Evolutionary conservation across 2,329 filamentous ascomycete genomes (phyloP), one percentile per base, ranked within the genome.

Genomic region (Penicillium rolfsii): DNA sequence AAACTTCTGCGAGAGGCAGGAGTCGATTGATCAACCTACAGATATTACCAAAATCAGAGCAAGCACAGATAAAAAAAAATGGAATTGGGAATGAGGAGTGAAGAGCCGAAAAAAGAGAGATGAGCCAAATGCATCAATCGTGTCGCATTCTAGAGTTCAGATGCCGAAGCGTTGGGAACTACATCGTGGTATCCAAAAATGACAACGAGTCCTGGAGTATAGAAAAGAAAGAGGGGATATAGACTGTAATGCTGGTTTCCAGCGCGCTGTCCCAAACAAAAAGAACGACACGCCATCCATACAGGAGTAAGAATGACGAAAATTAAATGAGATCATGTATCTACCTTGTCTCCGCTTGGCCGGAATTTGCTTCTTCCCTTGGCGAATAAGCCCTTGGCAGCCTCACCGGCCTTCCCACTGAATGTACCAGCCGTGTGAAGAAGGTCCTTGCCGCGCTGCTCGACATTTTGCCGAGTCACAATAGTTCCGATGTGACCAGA

Each of bases 341-440:
- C 92, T 90, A 93, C 91, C 91, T 96, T 96, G 78, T 95, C 78
- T 64, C 88, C 87, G 65, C 64, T 62, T n/a, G 85, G 85, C 74
- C 82, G 82, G 71, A 97, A 87, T 77, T 91, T 94, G 79, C 86
- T 94, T 80, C 91, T 94, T 68, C 93, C 91, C 80, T 96, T 96
- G 67, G 90, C 92, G 76, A 97, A 89, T 65, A 97, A 78, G 55
- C 93, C 94, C 81, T 97, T 97, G 52, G 93, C 93, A 60, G 92
- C 91, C 74, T 91, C 93, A 64, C 86, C 85, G 35, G 87, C 87
- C 71, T 89, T 89, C 26, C 87, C 87, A 62, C 88, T 85, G 60
- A 89, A 80, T 19, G 87, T 80, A 56, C 91, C 92, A 57, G 93
- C 93, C 24, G 89, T 89, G 66, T 95, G 91, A 73, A 97, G 84